Evolutionary conservation across 129 eudicot species (phyloP).

Genomic region (Tanacetum coccineum): DNA sequence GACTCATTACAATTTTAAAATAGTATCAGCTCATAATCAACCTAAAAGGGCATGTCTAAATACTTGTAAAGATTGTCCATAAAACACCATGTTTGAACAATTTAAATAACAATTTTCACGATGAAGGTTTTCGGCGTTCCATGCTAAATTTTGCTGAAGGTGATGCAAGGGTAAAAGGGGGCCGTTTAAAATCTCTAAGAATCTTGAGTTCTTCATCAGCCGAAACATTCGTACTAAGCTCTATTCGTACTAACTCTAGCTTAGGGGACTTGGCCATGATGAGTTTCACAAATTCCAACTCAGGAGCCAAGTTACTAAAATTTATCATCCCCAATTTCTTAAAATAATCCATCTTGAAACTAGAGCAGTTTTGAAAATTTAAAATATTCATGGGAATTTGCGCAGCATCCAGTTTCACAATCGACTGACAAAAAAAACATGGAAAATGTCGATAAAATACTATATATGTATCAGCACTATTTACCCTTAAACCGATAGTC

Average conservation of each 20-base stretch:
- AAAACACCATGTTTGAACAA: too few relatives aligned
- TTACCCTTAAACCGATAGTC: neutral
- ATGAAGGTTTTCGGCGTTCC: neutral
- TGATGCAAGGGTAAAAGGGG: neutral
- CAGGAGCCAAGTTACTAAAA: neutral
- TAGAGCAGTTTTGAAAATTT: neutral
- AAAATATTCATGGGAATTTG: neutral
- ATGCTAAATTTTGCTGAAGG: neutral
- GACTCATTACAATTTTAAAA: too few relatives aligned
- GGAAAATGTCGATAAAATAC: neutral
- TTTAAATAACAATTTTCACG: neutral
- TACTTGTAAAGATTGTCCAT: too few relatives aligned
- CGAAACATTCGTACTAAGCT: neutral
- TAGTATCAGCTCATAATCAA: too few relatives aligned
- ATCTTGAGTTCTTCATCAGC: constrained; percentile 3
- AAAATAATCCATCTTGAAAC: constrained; percentile 3
- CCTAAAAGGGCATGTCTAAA: too few relatives aligned
- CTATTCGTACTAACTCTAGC: neutral
- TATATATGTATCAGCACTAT: neutral
- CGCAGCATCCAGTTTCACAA: neutral
- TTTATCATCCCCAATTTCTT: neutral
- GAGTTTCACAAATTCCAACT: constrained; percentile 10
- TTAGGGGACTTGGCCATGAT: constrained; percentile 1
- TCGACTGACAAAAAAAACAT: neutral
- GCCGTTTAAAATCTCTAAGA: neutral